Evolutionary conservation across 1,284 basidiomycete species (phyloP).

Genomic region (Earliella scabrosa): DNA sequence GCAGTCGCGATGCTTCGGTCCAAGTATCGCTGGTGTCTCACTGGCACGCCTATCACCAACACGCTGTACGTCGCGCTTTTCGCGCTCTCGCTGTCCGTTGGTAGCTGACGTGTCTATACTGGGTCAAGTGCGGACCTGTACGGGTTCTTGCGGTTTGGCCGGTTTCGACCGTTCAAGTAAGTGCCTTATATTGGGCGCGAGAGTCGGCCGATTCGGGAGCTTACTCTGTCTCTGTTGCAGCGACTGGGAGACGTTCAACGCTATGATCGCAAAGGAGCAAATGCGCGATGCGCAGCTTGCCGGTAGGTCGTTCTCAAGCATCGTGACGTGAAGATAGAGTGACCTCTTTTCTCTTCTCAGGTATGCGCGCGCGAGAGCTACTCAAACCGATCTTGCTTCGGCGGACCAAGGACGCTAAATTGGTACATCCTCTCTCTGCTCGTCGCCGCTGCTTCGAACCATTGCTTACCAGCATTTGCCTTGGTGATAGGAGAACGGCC

Average conservation of each 20-base stretch:
- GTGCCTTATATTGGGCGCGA: not conserved
- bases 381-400: conserved; percentile 63
- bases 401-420: conserved; percentile 60
- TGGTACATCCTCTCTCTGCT: conserved; percentile 37
- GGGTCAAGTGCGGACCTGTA: conserved; percentile 65
- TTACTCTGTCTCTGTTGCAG: conserved; percentile 12
- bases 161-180: conserved; percentile 66
- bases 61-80: conserved; percentile 47
- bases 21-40: conserved; percentile 72
- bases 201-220: not conserved
- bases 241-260: conserved; percentile 66
- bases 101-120: not conserved
- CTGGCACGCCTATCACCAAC: conserved; percentile 75
- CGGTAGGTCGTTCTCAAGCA: conserved; percentile 36
- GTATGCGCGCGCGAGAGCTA: conserved; percentile 59
- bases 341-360: conserved; percentile 11
- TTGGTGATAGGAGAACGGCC: too few species aligned
- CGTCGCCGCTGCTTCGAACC: too few species aligned
- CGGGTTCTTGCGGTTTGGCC: conserved; percentile 67
- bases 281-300: conserved; percentile 58
- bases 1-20: conserved; percentile 60
- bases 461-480: too few species aligned
- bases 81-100: not conserved
- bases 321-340: not conserved
- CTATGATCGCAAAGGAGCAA: conserved; percentile 58